Percentiles rank a stretch among this genome's conserved stretches.
phyloP scores from a whole-genome alignment of 2,329 filamentous ascomycete species.

The Trichoderma aggressivum region DNA sequence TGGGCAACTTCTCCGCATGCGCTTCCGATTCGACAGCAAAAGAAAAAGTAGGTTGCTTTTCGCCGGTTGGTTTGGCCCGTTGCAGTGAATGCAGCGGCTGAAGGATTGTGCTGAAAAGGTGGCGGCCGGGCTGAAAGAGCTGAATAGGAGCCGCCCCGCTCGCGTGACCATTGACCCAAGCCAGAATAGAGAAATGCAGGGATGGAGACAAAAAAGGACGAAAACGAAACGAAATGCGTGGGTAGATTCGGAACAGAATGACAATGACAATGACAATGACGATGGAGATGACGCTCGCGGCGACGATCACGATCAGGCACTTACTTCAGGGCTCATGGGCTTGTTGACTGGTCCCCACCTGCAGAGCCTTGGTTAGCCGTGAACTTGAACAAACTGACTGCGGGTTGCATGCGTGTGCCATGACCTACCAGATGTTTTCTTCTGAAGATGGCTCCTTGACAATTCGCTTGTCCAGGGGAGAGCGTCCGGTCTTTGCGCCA shows the following conservation, averaged over 20 bases:
- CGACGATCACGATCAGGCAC: conserved; percentile 3
- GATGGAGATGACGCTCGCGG: conserved; percentile 19
- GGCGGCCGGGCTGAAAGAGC: neutral
- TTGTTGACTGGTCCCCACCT: conserved; percentile 98
- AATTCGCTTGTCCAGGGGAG: conserved; percentile 94
- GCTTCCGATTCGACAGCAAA: conserved; percentile 10
- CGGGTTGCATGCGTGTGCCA: conserved; percentile 4
- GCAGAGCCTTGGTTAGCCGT: conserved; percentile 7
- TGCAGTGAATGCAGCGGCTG: neutral
- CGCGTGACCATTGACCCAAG: conserved; percentile 17
- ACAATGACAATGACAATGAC: neutral
- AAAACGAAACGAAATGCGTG: neutral
- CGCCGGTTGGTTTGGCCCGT: neutral
- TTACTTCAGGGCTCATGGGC: conserved; percentile 95
- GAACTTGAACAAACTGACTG: neutral
- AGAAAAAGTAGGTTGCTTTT: neutral
- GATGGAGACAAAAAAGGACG: conserved; percentile 16
- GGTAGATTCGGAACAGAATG: neutral
- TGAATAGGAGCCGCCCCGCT: conserved; percentile 14
- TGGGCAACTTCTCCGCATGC: conserved; percentile 11
- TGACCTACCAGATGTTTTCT: conserved; percentile 75
- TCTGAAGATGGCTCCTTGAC: conserved; percentile 88
- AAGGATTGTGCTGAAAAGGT: neutral
- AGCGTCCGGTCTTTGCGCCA: conserved; percentile 95
- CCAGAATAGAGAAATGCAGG: neutral